A percentile compares a stretch with the other conserved stretches of the same genome.
phyloP scores from a whole-genome alignment of 2,329 filamentous ascomycete species.

The Claviceps citrina region DNA sequence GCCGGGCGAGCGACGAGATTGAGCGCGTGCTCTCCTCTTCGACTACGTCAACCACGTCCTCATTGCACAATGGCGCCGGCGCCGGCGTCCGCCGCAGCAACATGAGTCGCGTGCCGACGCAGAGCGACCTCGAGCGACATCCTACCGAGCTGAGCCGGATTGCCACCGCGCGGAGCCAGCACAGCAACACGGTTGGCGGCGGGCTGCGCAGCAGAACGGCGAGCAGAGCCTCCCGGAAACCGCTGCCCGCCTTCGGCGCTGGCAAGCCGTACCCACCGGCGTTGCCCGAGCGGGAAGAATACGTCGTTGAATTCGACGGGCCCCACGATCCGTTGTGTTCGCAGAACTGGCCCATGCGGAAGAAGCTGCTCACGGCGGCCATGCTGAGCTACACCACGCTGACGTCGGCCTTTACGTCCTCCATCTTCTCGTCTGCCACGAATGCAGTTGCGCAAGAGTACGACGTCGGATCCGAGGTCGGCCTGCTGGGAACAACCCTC shows the following conservation, averaged over 20 bases:
- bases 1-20: slow-evolving; percentile 36
- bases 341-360: slow-evolving; percentile 69
- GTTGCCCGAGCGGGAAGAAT: slow-evolving; percentile 56
- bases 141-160: slow-evolving; percentile 57
- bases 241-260: slow-evolving; percentile 53
- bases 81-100: slow-evolving; percentile 21
- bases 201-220: slow-evolving; percentile 20
- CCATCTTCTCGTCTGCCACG: slow-evolving; percentile 58
- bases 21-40: slow-evolving; percentile 43
- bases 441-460: slow-evolving; percentile 40
- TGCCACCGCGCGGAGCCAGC: slow-evolving; percentile 54
- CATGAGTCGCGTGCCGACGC: slow-evolving; percentile 48
- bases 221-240: slow-evolving; percentile 36
- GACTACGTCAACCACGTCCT: slow-evolving; percentile 34
- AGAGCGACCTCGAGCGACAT: slow-evolving; percentile 52
- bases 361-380: slow-evolving; percentile 55
- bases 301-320: slow-evolving; percentile 75
- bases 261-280: slow-evolving; percentile 61
- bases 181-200: slow-evolving; percentile 55
- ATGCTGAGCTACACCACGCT: slow-evolving; percentile 63
- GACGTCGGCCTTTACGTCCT: slow-evolving; percentile 55
- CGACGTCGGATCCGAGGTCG: slow-evolving; percentile 44
- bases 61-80: slow-evolving; percentile 27
- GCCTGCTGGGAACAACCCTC: slow-evolving; percentile 48
- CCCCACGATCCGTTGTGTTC: slow-evolving; percentile 70